phyloP scores from a whole-genome alignment of 129 eudicot genomes.

The Deinandra increscens region DNA sequence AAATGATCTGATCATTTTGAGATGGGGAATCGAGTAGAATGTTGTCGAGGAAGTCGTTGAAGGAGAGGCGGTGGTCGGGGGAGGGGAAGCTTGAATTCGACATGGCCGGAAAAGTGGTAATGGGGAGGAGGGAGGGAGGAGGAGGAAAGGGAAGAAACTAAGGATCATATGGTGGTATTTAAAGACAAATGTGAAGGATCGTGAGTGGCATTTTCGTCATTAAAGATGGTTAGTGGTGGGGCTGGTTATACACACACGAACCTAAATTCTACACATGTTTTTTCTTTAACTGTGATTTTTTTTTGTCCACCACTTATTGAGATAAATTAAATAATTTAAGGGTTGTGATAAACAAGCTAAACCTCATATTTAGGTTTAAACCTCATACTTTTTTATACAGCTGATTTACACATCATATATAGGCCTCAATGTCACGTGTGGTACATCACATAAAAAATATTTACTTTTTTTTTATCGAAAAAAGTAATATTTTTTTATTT shows the following conservation, averaged over 20 bases:
- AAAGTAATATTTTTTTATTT: too few relatives aligned
- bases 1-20: slow-evolving; percentile 1
- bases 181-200: slow-evolving; percentile 6
- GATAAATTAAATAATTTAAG: too few relatives aligned
- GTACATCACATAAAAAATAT: too few relatives aligned
- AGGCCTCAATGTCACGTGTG: too few relatives aligned
- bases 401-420: too few relatives aligned
- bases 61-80: neutral
- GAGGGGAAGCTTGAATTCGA: slow-evolving; percentile 19
- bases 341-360: too few relatives aligned
- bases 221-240: neutral
- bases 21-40: slow-evolving; percentile 25
- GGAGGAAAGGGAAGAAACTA: slow-evolving; percentile 40
- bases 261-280: too few relatives aligned
- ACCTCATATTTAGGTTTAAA: too few relatives aligned
- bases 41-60: slow-evolving; percentile 29
- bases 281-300: too few relatives aligned
- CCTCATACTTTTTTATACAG: too few relatives aligned
- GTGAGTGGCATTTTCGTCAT: neutral
- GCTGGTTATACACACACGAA: neutral
- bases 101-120: slow-evolving; percentile 16
- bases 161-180: slow-evolving; percentile 19
- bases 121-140: slow-evolving; percentile 23
- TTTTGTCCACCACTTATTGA: too few relatives aligned
- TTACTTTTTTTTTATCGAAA: too few relatives aligned